Base-by-base conservation (phyloP, 75 land plant genomes). In the Selaginella tamariscina region DNA sequence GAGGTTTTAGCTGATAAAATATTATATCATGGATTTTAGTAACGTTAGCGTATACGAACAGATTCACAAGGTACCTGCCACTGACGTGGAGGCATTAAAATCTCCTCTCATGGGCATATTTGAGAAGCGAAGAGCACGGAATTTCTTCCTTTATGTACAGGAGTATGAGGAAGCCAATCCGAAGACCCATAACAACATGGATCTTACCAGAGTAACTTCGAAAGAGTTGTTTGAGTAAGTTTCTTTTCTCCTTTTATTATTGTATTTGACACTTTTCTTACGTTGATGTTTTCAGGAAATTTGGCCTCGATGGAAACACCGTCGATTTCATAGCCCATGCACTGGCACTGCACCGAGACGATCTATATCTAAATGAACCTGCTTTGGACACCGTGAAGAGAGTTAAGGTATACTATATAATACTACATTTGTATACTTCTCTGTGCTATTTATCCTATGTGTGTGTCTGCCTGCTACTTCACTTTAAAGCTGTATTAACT, bases 271-370 rank as follows among this genome's bases (percentile, higher is more conserved):
- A 29, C 18, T n/a, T 23, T 65, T 2, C 29, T 65, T 60, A n/a
- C 24, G 67, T 24, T 65, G 9, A 5, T 65, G 32, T 23, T 29
- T 66, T 20, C 75, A 93, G 98, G 28, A 86, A 85, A 65, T 93
- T 78, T 80, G 98, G 98, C 24, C 72, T 93, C 26, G 96, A 89
- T 68, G 98, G 80, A 21, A 83, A 86, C 57, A 93, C 98, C 44
- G 72, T 86, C 30, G 98, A 93, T 68, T 89, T 93, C 32, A 86
- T 93, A 72, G 98, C 95, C 27, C 98, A 93, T 83, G 85, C 98
- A 24, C 69, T 93, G 77, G 96, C 98, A 20, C 80, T 93, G 70
- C 86, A 93, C 49, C 79, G 83, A 26, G 86, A 93, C 78, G 96
- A 93, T 60, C 62, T 73, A 49, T 93, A 88, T 72, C 73, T 93